Evolutionary conservation across 306 rosid genomes (phyloP), one percentile per base, ranked within the genome.

Genomic region (Hippophae rhamnoides): DNA sequence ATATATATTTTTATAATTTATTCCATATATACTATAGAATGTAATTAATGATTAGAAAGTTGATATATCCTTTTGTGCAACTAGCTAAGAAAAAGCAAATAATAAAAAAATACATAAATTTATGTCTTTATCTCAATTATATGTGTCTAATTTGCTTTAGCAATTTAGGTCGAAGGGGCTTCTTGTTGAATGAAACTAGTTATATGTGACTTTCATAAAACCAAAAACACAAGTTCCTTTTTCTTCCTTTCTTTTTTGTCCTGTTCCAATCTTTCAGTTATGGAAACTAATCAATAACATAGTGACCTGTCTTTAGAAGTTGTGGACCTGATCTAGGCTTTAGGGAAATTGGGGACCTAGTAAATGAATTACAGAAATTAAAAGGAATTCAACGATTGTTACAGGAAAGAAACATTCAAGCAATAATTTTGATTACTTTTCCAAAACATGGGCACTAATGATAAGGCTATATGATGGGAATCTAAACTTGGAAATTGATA

Each of bases 381-480:
- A 67, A 62, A 50, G 61, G 82, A 72, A 78, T 43, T 49, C 63
- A 60, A 54, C 49, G 57, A 63, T 58, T 60, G 70, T 62, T 56
- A 42, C 52, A 54, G 50, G 69, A 63, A 57, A 13, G 74, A 52
- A 50, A 54, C 38, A 26, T 60, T 72, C 48, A 63, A 52, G 56
- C 50, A 64, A 71, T 67, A 57, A 72, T 64, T 9, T 13, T 56
- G 58, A 69, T 31, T 54, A 62, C 48, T 61, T 61, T 43, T 59
- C 25, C 65, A 69, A 70, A 64, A 71, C 9, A 58, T 64, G 74
- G 67, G 72, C 73, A 67, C 54, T 63, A 51, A 43, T 62, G 74
- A 72, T 61, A 60, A 74, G 72, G 64, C 69, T 74, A 9, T 51
- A 31, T 18, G 41, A 5, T 51, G 3, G 38, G 12, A 61, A 64